Conservation (phyloP, 805 yeast species). For the Lachancea dasiensis region DNA sequence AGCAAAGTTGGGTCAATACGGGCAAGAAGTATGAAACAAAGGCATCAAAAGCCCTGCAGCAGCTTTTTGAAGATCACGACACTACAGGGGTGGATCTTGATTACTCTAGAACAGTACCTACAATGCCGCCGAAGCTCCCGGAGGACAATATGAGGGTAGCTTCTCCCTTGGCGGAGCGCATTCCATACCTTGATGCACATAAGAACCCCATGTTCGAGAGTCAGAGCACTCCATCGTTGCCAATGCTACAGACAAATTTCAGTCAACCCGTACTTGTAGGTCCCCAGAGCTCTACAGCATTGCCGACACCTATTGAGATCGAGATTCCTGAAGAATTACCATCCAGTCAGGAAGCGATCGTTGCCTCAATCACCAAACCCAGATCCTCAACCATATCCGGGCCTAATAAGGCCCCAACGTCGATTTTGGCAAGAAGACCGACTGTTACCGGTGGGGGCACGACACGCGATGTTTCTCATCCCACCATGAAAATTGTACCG, state of each 20-base stretch:
- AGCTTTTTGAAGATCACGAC: constrained; percentile 56
- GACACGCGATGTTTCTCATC: constrained; percentile 12
- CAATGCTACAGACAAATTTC: constrained; percentile 27
- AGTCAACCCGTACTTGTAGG: constrained; percentile 17
- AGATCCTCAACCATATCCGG: constrained; percentile 32
- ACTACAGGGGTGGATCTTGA: constrained; percentile 16
- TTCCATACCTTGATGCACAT: constrained; percentile 17
- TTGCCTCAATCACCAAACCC: constrained; percentile 32
- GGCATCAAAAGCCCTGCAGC: constrained; percentile 68
- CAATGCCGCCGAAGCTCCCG: constrained; percentile 14
- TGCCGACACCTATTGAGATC: constrained; percentile 53
- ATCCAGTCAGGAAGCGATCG: constrained; percentile 17
- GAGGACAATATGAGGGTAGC: not conserved
- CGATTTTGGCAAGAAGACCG: constrained; percentile 25
- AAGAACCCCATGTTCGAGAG: constrained; percentile 17
- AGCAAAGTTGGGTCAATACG: constrained; percentile 28
- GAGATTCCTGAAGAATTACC: constrained; percentile 55
- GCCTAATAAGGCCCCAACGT: constrained; percentile 20
- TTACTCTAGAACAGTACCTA: constrained; percentile 19
- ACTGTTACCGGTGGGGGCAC: constrained; percentile 31
- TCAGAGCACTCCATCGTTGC: constrained; percentile 28
- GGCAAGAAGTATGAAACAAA: constrained; percentile 20
- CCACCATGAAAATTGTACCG: constrained; percentile 15
- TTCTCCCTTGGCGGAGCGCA: constrained; percentile 8
- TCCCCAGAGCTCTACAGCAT: constrained; percentile 32